Conservation (phyloP, 106 monocot species). For the Phalaenopsis equestris region DNA sequence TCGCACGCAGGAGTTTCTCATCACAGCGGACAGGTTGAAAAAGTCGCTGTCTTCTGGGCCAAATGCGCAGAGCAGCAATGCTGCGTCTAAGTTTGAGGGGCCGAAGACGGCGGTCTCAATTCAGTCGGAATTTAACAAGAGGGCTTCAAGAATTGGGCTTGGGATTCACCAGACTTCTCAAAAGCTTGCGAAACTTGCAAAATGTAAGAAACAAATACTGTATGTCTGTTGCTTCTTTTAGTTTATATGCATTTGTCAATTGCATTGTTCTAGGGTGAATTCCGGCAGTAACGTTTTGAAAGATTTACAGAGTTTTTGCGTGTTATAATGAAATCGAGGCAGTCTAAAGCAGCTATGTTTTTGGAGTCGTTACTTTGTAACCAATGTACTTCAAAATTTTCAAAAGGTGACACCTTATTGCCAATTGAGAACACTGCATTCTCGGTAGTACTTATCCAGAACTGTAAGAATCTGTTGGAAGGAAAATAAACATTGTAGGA, state of each 20-base stretch:
- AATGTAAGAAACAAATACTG: constrained; percentile 30
- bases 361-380: no score
- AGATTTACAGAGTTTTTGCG: no score
- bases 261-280: no score
- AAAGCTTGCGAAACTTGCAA: constrained; percentile 73
- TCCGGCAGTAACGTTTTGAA: no score
- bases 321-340: no score
- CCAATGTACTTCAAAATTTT: no score
- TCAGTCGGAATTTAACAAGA: constrained; percentile 78
- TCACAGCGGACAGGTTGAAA: constrained; percentile 38
- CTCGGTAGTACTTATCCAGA: no score
- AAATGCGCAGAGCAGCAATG: constrained; percentile 13
- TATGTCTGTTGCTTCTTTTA: background rate
- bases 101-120: constrained; percentile 29
- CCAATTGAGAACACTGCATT: no score
- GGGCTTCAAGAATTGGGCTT: constrained; percentile 73
- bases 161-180: constrained; percentile 90
- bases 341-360: no score
- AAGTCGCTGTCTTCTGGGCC: constrained; percentile 26
- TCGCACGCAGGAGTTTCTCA: constrained; percentile 71
- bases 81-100: constrained; percentile 31
- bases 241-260: background rate
- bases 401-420: no score
- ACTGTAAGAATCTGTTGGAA: no score
- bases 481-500: no score